phyloP scores from a whole-genome alignment of 176 grass and related monocot genomes.

The Aegilops bicornis region DNA sequence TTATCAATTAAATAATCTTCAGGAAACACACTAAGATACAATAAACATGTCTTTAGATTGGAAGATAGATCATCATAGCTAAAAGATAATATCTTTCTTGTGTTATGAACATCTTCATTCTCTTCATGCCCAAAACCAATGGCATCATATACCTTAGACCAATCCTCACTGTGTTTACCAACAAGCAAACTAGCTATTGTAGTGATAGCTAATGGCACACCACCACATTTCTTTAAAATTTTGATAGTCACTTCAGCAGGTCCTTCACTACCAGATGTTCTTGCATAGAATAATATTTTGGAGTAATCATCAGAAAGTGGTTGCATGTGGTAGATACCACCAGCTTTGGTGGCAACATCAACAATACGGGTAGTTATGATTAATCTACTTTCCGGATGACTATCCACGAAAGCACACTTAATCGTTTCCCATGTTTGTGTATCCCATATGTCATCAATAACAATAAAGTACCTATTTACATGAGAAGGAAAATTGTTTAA shows the following conservation, averaged over 20 bases:
- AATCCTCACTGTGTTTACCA: not conserved
- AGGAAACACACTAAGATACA: not conserved
- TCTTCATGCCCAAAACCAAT: not conserved
- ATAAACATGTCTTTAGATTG: not conserved
- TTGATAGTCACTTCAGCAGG: not conserved
- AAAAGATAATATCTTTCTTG: not conserved
- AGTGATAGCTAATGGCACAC: not conserved
- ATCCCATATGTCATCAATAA: not conserved
- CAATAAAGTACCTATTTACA: not conserved
- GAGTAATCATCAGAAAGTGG: not conserved
- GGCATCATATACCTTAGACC: not conserved
- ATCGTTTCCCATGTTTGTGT: not conserved
- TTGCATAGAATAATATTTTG: not conserved
- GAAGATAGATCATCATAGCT: not conserved
- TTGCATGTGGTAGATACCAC: not conserved
- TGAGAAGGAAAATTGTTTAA: no score
- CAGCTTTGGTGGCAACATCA: not conserved
- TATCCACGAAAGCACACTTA: not conserved
- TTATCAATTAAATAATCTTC: not conserved
- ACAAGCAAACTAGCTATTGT: not conserved
- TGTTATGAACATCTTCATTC: not conserved
- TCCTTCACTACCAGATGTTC: not conserved
- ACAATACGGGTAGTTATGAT: not conserved
- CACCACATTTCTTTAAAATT: not conserved
- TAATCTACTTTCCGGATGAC: not conserved